Evolutionary conservation across 2,329 filamentous ascomycete genomes (phyloP).

Genomic region (Cyanodermella asteris): DNA sequence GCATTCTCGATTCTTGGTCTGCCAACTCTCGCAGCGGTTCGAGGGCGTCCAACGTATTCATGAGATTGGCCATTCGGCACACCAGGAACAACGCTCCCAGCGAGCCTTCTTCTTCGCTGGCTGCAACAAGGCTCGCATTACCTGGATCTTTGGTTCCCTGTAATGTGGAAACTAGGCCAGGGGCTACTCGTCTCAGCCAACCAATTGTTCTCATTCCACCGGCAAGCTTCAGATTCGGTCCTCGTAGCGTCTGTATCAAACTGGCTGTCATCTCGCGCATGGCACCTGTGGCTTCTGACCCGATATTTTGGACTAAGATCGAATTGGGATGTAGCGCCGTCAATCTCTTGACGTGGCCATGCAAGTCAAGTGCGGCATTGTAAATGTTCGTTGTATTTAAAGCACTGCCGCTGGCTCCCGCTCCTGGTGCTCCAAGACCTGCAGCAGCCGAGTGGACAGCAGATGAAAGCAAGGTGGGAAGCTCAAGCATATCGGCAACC

Average conservation of each 20-base stretch:
- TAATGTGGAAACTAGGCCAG: conserved; percentile 35
- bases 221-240: conserved; percentile 64
- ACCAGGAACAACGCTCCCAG: conserved; percentile 71
- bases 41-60: conserved; percentile 59
- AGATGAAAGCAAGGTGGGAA: conserved; percentile 66
- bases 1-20: conserved; percentile 50
- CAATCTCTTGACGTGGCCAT: conserved; percentile 78
- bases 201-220: conserved; percentile 77
- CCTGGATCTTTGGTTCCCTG: background rate
- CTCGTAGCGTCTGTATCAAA: conserved; percentile 55
- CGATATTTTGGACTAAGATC: conserved; percentile 48
- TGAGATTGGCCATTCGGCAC: conserved; percentile 60
- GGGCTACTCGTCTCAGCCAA: conserved; percentile 70
- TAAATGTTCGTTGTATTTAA: conserved; percentile 43
- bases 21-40: conserved; percentile 72
- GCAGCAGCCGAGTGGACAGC: conserved; percentile 27
- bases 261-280: conserved; percentile 79
- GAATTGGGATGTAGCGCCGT: conserved; percentile 66
- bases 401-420: conserved; percentile 20
- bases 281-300: conserved; percentile 57
- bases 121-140: conserved; percentile 9
- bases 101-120: conserved; percentile 32
- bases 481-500: conserved; percentile 72
- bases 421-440: conserved; percentile 14
- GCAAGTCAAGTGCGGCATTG: conserved; percentile 70